Conservation (phyloP, 83 land plant genomes). For the Thuja plicata region DNA sequence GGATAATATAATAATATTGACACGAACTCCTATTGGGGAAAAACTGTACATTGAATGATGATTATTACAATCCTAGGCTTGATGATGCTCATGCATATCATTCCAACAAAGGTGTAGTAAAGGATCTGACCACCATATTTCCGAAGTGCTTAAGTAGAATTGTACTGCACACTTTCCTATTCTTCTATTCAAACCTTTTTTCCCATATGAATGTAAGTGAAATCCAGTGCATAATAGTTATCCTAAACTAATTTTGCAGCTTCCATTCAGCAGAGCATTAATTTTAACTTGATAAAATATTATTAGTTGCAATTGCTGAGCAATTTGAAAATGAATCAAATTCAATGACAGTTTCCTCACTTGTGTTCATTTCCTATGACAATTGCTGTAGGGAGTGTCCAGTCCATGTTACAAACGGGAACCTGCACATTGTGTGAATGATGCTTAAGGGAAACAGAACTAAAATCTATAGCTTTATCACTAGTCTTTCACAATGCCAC, state of each 20-base stretch:
- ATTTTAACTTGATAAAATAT: background rate
- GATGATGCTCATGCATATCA: background rate
- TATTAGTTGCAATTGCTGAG: background rate
- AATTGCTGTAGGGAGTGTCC: conserved; percentile 90
- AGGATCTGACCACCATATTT: background rate
- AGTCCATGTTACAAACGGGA: conserved; percentile 78
- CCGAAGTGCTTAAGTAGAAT: background rate
- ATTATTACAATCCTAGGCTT: background rate
- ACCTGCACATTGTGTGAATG: conserved; percentile 39
- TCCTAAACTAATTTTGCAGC: background rate
- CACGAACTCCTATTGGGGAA: background rate
- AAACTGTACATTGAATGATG: too few species aligned
- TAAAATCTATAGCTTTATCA: background rate
- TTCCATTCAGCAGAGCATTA: background rate
- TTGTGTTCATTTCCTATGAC: conserved; percentile 86
- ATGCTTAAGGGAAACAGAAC: background rate
- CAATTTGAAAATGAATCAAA: background rate
- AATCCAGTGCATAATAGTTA: background rate
- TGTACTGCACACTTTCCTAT: background rate
- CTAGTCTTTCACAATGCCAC: background rate
- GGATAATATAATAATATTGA: background rate
- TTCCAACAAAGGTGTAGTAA: background rate
- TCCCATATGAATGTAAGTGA: background rate
- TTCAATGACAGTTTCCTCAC: conserved; percentile 28
- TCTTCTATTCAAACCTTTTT: background rate